Conservation (phyloP, 2,329 filamentous ascomycete genomes). For the Cladosporium sp. region DNA sequence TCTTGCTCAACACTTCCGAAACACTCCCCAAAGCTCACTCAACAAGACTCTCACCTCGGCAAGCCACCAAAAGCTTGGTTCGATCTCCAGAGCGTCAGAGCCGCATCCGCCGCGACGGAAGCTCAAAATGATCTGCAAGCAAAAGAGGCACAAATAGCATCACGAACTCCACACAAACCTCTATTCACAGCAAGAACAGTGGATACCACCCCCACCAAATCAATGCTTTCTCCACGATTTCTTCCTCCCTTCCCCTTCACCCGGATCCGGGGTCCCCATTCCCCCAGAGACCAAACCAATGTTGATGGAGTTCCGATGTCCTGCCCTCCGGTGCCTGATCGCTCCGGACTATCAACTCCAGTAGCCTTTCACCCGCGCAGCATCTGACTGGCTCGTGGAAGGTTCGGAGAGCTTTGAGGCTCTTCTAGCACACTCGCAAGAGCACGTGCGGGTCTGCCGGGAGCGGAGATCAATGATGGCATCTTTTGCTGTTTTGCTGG, state of each 20-base stretch:
- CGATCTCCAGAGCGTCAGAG: background rate
- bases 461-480: conserved; percentile 9
- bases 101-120: conserved; percentile 4
- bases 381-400: background rate
- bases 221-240: background rate
- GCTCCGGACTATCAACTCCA: background rate
- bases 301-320: background rate
- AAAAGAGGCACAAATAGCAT: background rate
- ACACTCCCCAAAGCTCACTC: background rate
- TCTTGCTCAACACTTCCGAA: too few relatives aligned
- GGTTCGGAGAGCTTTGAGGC: background rate
- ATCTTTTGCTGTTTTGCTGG: background rate
- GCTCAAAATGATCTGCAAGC: background rate
- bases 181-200: background rate
- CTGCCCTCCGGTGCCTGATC: background rate
- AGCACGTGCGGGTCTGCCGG: background rate
- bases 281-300: background rate
- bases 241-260: background rate
- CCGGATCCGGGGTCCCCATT: background rate
- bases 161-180: background rate
- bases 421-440: background rate
- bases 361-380: background rate
- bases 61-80: conserved; percentile 3
- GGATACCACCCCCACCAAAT: background rate
- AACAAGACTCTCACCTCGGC: background rate